Evolutionary conservation across 805 yeast species (phyloP), one percentile per base, ranked within the genome.

Genomic region (Schwanniomyces occidentalis): DNA sequence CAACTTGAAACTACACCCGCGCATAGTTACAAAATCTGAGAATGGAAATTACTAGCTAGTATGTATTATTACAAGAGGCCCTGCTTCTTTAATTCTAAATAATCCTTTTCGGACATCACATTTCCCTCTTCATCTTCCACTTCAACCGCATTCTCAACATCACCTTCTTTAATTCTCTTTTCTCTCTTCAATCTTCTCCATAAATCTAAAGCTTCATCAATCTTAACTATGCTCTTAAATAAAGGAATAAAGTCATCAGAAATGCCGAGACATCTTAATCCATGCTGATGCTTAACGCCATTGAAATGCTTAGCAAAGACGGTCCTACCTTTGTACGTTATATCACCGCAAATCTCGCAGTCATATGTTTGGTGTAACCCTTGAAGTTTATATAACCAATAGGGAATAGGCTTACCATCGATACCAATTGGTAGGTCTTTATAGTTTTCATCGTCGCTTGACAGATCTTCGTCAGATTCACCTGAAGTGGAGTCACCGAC

Each of bases 111-210:
- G 21, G 84, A 76, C 95, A 91, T 84, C 10, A 87, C 95, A 53
- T 93, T 91, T 8, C 98, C 99, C 12, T 87, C 89, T 1, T 78
- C 83, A 53, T 93, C 98, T 56, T 91, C 98, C 22, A 90, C 85
- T 57, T 93, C 95, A 8, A 82, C 72, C 1, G 78, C 76, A 34
- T 71, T 67, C 43, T 82, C 85, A 29, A 51, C 54, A 34, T 70
- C 65, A 16, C 63, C 64, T 20, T 68, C 66, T 33, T 58, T 58
- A 7, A 55, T 46, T 26, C 73, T 54, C 4, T 51, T 46, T 30
- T 66, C 65, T 32, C 54, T 49, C 36, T 64, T 63, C 7, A 81
- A 41, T 17, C 60, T 63, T 2, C 65, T 63, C 78, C 84, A 76
- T 18, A 93, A 57, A 9, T 64, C 58, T 20, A 65, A 41, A 1